A percentile compares a stretch with the other conserved stretches of the same genome.
Evolutionary conservation across 139 green algal species (phyloP).

Genomic region (Eudorina sp.): DNA sequence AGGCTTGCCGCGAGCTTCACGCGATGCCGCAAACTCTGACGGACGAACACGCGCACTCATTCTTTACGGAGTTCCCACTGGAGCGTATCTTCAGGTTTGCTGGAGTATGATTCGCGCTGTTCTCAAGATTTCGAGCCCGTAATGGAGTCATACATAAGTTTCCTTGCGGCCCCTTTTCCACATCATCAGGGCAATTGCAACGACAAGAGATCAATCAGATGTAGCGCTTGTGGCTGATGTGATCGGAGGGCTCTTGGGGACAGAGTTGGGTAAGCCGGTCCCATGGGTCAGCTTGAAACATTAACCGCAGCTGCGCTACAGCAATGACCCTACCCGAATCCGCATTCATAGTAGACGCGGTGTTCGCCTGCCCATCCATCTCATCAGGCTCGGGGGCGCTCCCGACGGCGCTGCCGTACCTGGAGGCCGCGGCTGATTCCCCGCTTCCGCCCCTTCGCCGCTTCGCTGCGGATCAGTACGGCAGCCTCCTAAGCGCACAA

Average conservation of each 20-base stretch:
- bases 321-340: not conserved
- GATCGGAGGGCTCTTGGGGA: not conserved
- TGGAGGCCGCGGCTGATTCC: not conserved
- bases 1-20: constrained; percentile 4
- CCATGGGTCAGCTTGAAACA: not conserved
- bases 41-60: constrained; percentile 14
- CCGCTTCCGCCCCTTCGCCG: constrained; percentile 1
- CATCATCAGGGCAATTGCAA: not conserved
- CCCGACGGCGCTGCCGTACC: not conserved
- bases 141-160: not conserved
- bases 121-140: not conserved
- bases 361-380: not conserved
- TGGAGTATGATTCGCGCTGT: not conserved
- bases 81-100: constrained; percentile 41
- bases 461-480: constrained; percentile 36
- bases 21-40: not conserved
- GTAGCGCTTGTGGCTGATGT: not conserved
- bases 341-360: not conserved
- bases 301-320: not conserved
- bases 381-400: not conserved
- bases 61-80: constrained; percentile 29
- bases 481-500: not conserved
- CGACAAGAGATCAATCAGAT: not conserved
- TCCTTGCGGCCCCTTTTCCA: not conserved
- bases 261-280: not conserved